phyloP scores from a whole-genome alignment of 495 filamentous ascomycete genomes.

The Chlorociboria aeruginascens region DNA sequence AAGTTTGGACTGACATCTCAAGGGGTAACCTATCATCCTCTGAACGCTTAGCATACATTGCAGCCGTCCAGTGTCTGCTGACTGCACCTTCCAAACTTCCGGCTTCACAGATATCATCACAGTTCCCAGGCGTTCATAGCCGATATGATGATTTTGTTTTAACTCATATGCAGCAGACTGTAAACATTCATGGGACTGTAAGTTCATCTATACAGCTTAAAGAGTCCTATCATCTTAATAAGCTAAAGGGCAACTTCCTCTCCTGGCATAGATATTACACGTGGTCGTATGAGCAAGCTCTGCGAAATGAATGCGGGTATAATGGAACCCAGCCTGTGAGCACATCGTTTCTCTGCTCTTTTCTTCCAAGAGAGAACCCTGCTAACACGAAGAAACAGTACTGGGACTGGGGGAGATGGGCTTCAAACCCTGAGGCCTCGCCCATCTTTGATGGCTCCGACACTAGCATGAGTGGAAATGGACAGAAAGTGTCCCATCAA shows the following conservation, averaged over 20 bases:
- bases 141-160: conserved; percentile 58
- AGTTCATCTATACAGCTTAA: not conserved
- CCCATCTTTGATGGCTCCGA: conserved; percentile 52
- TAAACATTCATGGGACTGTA: conserved; percentile 44
- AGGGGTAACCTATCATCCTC: conserved; percentile 28
- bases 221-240: not conserved
- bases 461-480: conserved; percentile 52
- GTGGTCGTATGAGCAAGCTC: conserved; percentile 50
- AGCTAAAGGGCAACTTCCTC: conserved; percentile 38
- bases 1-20: not conserved
- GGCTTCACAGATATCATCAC: conserved; percentile 22
- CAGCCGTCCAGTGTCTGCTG: conserved; percentile 55
- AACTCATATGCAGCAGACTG: conserved; percentile 51
- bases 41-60: conserved; percentile 40
- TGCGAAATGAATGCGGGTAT: conserved; percentile 60
- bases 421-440: conserved; percentile 35
- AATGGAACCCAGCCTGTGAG: conserved; percentile 28
- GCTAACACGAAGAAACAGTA: not conserved
- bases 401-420: conserved; percentile 43
- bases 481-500: conserved; percentile 28
- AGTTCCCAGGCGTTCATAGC: conserved; percentile 25
- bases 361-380: not conserved
- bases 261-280: conserved; percentile 63
- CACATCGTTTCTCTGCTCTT: not conserved
- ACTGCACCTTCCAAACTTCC: conserved; percentile 23